Conservation (phyloP, 225 moss, liverwort and hornwort genomes). For the Marchantia paleacea region DNA sequence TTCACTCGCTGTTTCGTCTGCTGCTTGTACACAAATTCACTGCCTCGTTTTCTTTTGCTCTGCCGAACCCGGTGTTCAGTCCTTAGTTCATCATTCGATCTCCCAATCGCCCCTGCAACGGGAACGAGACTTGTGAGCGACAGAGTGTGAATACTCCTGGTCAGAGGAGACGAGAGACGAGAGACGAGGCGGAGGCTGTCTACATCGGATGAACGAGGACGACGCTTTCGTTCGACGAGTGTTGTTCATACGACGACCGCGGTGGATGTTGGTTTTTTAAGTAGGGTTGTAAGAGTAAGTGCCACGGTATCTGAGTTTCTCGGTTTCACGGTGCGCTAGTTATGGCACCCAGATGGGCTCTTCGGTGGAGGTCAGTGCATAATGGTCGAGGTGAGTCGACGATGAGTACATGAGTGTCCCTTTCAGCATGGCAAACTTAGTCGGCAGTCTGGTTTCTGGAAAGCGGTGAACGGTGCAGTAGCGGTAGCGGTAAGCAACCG, state of each 20-base stretch:
- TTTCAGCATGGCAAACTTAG: neutral
- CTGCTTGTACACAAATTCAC: neutral
- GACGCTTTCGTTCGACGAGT: neutral
- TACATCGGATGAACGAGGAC: neutral
- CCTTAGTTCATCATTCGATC: too few relatives aligned
- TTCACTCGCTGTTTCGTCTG: neutral
- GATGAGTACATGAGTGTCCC: neutral
- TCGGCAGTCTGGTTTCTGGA: neutral
- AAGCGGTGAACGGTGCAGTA: too few relatives aligned
- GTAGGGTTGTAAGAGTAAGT: neutral
- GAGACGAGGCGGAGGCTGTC: neutral
- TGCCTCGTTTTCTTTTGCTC: neutral
- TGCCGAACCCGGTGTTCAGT: too few relatives aligned
- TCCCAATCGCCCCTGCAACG: neutral
- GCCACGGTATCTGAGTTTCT: too few relatives aligned
- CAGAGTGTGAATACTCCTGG: neutral
- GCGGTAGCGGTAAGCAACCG: too few relatives aligned
- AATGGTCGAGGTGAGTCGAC: neutral
- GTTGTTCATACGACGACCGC: neutral
- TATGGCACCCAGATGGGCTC: neutral
- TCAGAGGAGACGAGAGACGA: neutral
- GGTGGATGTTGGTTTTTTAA: neutral
- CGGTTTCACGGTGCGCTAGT: too few relatives aligned
- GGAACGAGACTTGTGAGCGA: neutral
- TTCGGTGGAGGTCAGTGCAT: neutral